Base-by-base conservation (phyloP, 2,329 filamentous ascomycete genomes). In the Pestalotiopsis sp. region DNA sequence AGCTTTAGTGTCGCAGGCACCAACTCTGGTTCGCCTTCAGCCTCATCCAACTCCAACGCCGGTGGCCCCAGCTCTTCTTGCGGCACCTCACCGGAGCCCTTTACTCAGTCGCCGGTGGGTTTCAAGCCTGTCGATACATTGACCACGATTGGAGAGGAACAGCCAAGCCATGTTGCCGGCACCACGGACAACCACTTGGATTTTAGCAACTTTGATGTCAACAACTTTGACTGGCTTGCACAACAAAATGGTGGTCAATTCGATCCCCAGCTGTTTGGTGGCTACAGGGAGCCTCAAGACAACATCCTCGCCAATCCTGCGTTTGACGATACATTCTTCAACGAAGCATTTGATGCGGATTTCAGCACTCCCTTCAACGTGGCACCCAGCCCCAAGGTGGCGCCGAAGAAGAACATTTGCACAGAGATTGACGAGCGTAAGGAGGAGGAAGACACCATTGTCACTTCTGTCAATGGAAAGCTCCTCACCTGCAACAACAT, bases 221-320 rank as follows among this genome's bases (percentile, higher is more conserved):
- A 83, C 73, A 88, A 88, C 73, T 85, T 94, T 74, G 91, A 93
- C 78, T 95, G 92, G 89, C 84, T 96, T 64, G 87, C 90, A 52
- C 91, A 92, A 74, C 93, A 97, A 78, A 95, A 94, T 75, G 91
- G 91, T 68, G 93, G 93, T 68, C 90, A 92, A 72, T 98, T 98
- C 75, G 95, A 98, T 71, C 95, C 96, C 0, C 90, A 96, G 67
- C 85, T 98, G 4, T 98, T 98, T 79, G 93, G 92, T 67, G 93
- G 94, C 74, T 98, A 98, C 81, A 91, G 96, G 66, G 96, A 99
- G 76, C 91, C 94, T 0, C 93, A 97, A 75, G 92, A 94, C 68
- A 95, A 91, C 67, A 87, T 97, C 14, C 82, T 97, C 20, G 84
- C 85, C 72, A 91, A 83, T 76, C 88, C 87, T 58, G 89, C 90